These are phyloP conservation scores for Eimeria maxima DNA, from an alignment of 169 alveolate genomes.

Conservation along the genomic window DNA sequence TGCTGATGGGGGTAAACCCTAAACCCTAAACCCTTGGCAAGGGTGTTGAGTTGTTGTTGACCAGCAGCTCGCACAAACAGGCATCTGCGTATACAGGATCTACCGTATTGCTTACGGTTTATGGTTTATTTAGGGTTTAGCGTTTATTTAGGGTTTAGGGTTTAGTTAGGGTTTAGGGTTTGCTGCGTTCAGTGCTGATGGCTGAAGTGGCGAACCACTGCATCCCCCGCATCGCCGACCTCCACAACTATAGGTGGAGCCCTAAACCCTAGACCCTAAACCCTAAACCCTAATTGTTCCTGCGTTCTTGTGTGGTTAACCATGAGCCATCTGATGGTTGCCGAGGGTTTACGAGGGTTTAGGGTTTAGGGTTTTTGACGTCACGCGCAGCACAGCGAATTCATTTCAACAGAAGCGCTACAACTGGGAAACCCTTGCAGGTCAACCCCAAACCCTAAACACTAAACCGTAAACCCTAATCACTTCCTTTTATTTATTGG, in stretches of 20 bases:
- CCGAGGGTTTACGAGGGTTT: not conserved
- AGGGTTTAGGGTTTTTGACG: conserved; percentile 14
- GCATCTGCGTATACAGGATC: too few species aligned
- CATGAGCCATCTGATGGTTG: not conserved
- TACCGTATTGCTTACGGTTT: not conserved
- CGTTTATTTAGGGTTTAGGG: conserved; percentile 26
- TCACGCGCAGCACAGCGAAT: conserved; percentile 86
- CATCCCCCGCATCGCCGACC: conserved; percentile 91
- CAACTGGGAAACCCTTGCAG: conserved; percentile 94
- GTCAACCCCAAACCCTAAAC: conserved; percentile 46
- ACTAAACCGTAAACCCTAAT: conserved; percentile 33
- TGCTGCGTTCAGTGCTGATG: conserved; percentile 86
- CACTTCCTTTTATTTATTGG: not conserved
- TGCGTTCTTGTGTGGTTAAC: not conserved
- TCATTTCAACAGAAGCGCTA: conserved; percentile 88
- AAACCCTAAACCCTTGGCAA: conserved; percentile 25
- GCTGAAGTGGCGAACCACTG: conserved; percentile 93
- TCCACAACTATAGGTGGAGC: conserved; percentile 91
- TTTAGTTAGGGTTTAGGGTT: conserved; percentile 62
- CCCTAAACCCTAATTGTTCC: not conserved
- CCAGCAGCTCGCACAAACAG: not conserved
- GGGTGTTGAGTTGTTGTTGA: not conserved
- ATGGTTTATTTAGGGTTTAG: conserved; percentile 57
- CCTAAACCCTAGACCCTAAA: not conserved
- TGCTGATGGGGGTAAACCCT: conserved; percentile 90